These are phyloP conservation scores for Thielaviopsis populi DNA, from an alignment of 2,329 filamentous ascomycete genomes.

Conservation along the genomic window DNA sequence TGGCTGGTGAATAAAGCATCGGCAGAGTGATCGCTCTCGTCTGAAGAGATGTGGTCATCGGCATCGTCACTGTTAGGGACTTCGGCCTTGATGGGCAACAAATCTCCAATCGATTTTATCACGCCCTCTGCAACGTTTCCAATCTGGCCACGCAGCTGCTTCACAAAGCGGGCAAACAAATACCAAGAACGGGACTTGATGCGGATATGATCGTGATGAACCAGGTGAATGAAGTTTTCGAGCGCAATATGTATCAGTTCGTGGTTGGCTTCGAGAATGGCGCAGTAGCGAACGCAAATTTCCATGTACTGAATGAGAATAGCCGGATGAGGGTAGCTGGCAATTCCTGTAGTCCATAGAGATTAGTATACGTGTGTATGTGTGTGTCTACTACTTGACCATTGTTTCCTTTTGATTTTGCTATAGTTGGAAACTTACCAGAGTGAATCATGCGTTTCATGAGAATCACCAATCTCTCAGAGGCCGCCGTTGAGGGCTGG, in stretches of 20 bases:
- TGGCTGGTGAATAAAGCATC: slow-evolving; percentile 85
- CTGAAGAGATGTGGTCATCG: slow-evolving; percentile 89
- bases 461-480: slow-evolving; percentile 74
- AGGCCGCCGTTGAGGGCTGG: slow-evolving; percentile 61
- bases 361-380: slow-evolving; percentile 20
- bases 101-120: slow-evolving; percentile 75
- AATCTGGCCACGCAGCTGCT: slow-evolving; percentile 68
- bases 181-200: slow-evolving; percentile 93
- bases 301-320: slow-evolving; percentile 97
- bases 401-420: neutral
- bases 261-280: slow-evolving; percentile 77
- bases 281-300: slow-evolving; percentile 84
- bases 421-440: slow-evolving; percentile 38
- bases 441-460: slow-evolving; percentile 93
- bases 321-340: slow-evolving; percentile 74
- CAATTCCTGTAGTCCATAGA: slow-evolving; percentile 45
- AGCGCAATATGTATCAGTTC: slow-evolving; percentile 72
- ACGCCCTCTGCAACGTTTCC: slow-evolving; percentile 83
- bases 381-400: slow-evolving; percentile 11
- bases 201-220: slow-evolving; percentile 75
- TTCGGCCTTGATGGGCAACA: slow-evolving; percentile 83
- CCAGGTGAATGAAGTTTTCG: slow-evolving; percentile 79
- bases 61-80: slow-evolving; percentile 58
- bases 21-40: slow-evolving; percentile 78
- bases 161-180: slow-evolving; percentile 83